Base-by-base conservation (phyloP, 257 asterid species). In the Oldenlandia corymbosa region DNA sequence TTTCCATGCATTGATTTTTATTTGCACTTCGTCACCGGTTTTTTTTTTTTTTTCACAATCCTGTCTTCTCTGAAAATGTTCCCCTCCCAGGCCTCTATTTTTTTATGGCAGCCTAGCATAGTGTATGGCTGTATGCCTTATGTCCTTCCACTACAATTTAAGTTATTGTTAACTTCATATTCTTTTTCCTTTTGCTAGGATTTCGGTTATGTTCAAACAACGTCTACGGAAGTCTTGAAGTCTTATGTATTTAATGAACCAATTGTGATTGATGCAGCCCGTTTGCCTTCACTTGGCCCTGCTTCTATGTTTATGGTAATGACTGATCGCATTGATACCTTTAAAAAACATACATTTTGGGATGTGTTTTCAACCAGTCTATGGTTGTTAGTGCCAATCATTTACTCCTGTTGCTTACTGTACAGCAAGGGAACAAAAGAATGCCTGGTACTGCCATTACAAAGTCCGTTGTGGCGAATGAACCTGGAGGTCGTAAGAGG, bases 381-480 rank as follows among this genome's bases (percentile, higher is more conserved):
- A 45, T 46, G 62, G 42, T 60, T 51, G 47, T 24, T 67, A 51
- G 64, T 57, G 18, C 26, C 61, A 58, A 39, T 53, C 2, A 54
- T 55, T 82, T 71, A 76, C 71, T 56, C 70, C 49, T 42, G 36
- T 63, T 47, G 68, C 63, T 79, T 68, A 41, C 63, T 61, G 65
- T 43, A 24, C 96, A 93, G 96, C 99, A 90, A 88, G 97, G 99
- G 73, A 83, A 73, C 81, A 90, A 90, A 81, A 76, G 97, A 71
- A 93, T 93, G 99, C 97, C 97, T 30, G 97, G 96, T 67, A 93
- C 97, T 16, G 97, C 97, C 71, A 86, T 93, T 75, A 93, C 97
- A 65, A 88, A 93, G 68, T 90, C 99, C 75, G 96, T 90, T 65
- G 95, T 93, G 67, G 95, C 99, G 71, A 79, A 90, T 81, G 99